These are phyloP conservation scores for Tolypocladium nubicola DNA, from an alignment of 2,329 filamentous ascomycete genomes.

Conservation along the genomic window DNA sequence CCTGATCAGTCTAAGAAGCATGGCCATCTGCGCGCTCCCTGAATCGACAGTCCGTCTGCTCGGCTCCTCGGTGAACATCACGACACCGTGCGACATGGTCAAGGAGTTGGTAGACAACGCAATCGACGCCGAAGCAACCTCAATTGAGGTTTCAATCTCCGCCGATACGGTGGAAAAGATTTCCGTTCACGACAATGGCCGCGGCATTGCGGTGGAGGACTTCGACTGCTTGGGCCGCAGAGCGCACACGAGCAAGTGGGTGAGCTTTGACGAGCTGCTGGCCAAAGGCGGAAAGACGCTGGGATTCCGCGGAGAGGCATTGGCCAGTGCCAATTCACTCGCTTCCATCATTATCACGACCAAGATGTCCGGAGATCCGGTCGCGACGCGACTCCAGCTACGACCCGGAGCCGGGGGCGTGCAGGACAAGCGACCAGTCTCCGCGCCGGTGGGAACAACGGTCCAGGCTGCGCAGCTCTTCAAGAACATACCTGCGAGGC, in stretches of 20 bases:
- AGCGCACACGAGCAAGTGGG: conserved; percentile 67
- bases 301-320: conserved; percentile 68
- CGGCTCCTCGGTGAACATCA: conserved; percentile 49
- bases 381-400: conserved; percentile 42
- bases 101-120: conserved; percentile 74
- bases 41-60: conserved; percentile 42
- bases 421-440: conserved; percentile 19
- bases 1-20: conserved; percentile 12
- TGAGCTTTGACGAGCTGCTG: conserved; percentile 50
- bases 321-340: conserved; percentile 54
- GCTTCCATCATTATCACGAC: conserved; percentile 54
- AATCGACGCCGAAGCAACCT: conserved; percentile 59
- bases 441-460: conserved; percentile 58
- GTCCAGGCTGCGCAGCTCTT: conserved; percentile 52
- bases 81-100: conserved; percentile 49
- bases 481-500: conserved; percentile 50
- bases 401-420: conserved; percentile 19
- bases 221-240: conserved; percentile 50
- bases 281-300: conserved; percentile 46
- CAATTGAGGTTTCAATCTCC: conserved; percentile 53
- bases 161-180: conserved; percentile 58
- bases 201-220: conserved; percentile 55
- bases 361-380: conserved; percentile 46
- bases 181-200: conserved; percentile 64
- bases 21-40: conserved; percentile 41